These are phyloP conservation scores for Kwoniella europaea DNA, from an alignment of 768 basidiomycete genomes.

Conservation along the genomic window DNA sequence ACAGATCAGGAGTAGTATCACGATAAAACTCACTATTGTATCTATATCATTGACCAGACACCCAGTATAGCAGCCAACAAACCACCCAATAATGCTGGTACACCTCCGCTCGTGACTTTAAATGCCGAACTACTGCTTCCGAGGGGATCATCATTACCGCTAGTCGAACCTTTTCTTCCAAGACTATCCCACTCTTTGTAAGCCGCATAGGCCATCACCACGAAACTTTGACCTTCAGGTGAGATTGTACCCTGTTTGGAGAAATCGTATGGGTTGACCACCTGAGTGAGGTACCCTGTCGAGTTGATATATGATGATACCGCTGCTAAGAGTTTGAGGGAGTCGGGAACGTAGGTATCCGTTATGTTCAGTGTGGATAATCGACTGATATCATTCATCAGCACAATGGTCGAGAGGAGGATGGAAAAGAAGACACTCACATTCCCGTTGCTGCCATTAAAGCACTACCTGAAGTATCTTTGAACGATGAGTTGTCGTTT, in stretches of 20 bases:
- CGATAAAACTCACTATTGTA: not conserved
- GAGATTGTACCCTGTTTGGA: slow-evolving; percentile 46
- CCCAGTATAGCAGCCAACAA: not conserved
- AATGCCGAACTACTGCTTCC: slow-evolving; percentile 31
- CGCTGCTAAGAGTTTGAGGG: slow-evolving; percentile 56
- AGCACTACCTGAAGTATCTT: slow-evolving; percentile 59
- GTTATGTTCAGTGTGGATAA: slow-evolving; percentile 55
- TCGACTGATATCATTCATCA: slow-evolving; percentile 54
- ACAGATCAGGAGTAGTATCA: not conserved
- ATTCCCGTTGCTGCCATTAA: slow-evolving; percentile 49
- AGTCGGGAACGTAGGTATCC: slow-evolving; percentile 53
- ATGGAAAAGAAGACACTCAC: slow-evolving; percentile 22
- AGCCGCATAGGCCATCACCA: slow-evolving; percentile 53
- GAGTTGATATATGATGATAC: slow-evolving; percentile 57
- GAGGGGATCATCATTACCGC: slow-evolving; percentile 25
- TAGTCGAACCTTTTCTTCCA: slow-evolving; percentile 30
- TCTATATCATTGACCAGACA: slow-evolving; percentile 2
- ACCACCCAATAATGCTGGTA: slow-evolving; percentile 6
- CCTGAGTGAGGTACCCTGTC: slow-evolving; percentile 58
- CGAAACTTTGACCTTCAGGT: slow-evolving; percentile 57
- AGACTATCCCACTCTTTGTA: slow-evolving; percentile 47
- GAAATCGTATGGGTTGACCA: slow-evolving; percentile 60
- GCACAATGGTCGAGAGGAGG: slow-evolving; percentile 4
- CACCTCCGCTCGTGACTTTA: not conserved
- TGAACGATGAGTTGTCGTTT: slow-evolving; percentile 53